Conservation (phyloP, 2,329 filamentous ascomycete genomes). For the Tolypocladium nubicola region DNA sequence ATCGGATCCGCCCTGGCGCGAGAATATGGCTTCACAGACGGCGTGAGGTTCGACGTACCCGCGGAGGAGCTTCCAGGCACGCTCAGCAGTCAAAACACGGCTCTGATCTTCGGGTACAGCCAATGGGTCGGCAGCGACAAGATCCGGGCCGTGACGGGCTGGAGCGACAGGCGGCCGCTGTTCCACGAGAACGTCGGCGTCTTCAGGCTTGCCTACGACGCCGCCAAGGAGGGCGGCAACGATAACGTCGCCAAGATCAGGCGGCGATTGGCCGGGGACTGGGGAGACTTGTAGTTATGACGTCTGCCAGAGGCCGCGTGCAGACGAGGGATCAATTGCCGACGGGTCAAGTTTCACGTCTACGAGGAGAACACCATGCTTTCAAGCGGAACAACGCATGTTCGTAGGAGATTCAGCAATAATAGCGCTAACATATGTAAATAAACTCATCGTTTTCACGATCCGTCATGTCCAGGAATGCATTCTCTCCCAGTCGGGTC, state of each 20-base stretch:
- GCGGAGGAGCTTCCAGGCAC: not conserved
- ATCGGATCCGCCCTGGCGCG: not conserved
- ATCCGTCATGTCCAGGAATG: slow-evolving; percentile 52
- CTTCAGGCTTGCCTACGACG: not conserved
- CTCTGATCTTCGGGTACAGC: not conserved
- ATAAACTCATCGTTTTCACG: slow-evolving; percentile 58
- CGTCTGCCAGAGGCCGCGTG: not conserved
- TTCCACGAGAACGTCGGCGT: not conserved
- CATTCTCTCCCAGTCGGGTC: slow-evolving; percentile 32
- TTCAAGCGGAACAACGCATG: not conserved
- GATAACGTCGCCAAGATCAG: not conserved
- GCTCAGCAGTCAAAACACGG: not conserved
- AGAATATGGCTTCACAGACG: not conserved
- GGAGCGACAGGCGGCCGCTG: not conserved
- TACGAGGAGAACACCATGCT: not conserved
- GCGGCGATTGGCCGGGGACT: not conserved
- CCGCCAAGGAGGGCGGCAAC: not conserved
- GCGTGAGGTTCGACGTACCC: not conserved
- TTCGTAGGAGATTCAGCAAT: not conserved
- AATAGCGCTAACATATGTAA: slow-evolving; percentile 39
- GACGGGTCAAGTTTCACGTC: not conserved
- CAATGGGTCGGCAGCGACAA: not conserved
- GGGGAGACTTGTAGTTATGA: not conserved
- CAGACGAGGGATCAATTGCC: not conserved
- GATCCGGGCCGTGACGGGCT: not conserved